Percentiles rank a stretch among this genome's conserved stretches.
phyloP scores from a whole-genome alignment of 2,329 filamentous ascomycete species.

The Harringtonia aguacate region DNA sequence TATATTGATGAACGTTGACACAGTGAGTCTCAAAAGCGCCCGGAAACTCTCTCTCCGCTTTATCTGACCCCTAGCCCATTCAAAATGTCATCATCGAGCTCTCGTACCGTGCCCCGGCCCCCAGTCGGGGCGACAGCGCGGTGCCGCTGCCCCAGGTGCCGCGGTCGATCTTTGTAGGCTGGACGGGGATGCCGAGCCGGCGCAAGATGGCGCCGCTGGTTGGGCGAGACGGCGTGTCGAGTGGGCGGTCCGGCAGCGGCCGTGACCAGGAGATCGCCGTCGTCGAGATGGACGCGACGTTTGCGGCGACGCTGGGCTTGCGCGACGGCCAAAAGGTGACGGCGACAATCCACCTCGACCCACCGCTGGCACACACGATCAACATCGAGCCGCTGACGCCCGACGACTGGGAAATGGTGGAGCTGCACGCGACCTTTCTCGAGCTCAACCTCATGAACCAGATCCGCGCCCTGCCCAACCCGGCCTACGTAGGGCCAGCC shows the following conservation, averaged over 20 bases:
- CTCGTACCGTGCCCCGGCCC: slow-evolving; percentile 54
- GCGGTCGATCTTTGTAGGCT: slow-evolving; percentile 77
- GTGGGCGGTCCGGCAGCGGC: slow-evolving; percentile 22
- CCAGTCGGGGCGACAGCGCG: no score
- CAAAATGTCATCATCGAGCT: slow-evolving; percentile 97
- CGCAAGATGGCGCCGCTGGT: slow-evolving; percentile 65
- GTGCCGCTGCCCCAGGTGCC: no score
- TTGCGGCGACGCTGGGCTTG: slow-evolving; percentile 67
- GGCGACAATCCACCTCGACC: slow-evolving; percentile 70
- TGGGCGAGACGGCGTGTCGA: slow-evolving; percentile 59
- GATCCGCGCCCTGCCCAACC: slow-evolving; percentile 87
- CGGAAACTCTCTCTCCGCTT: slow-evolving; percentile 1
- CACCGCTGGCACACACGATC: slow-evolving; percentile 82
- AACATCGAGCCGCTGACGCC: slow-evolving; percentile 94
- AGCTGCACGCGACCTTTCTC: slow-evolving; percentile 89
- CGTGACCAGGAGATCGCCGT: slow-evolving; percentile 67
- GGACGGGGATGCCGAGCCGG: slow-evolving; percentile 97
- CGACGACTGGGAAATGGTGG: slow-evolving; percentile 98
- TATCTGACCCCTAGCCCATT: slow-evolving; percentile 47
- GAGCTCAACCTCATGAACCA: slow-evolving; percentile 90
- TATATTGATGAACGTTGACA: slow-evolving; percentile 79
- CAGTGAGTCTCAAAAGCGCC: no score
- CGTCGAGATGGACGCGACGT: slow-evolving; percentile 79
- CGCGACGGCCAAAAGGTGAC: slow-evolving; percentile 71
- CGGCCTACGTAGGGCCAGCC: slow-evolving; percentile 50